Base-by-base conservation (phyloP, 2,329 filamentous ascomycete species). In the Rosellinia necatrix region DNA sequence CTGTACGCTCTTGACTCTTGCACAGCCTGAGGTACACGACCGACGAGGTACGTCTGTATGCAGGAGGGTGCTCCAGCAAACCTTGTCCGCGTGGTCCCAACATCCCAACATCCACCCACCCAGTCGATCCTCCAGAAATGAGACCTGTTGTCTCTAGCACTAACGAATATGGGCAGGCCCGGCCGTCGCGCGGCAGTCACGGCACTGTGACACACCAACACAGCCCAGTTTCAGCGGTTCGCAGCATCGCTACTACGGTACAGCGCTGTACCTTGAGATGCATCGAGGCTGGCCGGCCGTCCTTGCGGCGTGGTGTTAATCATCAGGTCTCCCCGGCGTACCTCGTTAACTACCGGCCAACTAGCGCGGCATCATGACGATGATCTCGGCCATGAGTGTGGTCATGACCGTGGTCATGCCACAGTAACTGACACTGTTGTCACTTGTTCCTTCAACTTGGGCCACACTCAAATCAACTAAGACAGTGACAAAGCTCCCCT, bases 261-360 rank as follows among this genome's bases (percentile, higher is more conserved):
- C 59, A 40, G 30, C 9, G 15, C 12, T 49, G 32, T 57, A 55
- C 49, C 59, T 47, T 22, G 43, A n/a, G 34, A 40, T 42, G 50
- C 53, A 62, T 62, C 56, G 44, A 38, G 46, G 38, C 27, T 44
- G 47, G 57, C 58, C 22, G 44, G 27, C 24, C 6, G 5, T 13
- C 24, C 37, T 35, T 56, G 54, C 51, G 13, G 29, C 17, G 27
- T 49, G 41, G 6, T 40, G 53, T 53, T 63, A 58, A 34, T 21
- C 21, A 12, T 25, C 12, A 41, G 10, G 51, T 47, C 30, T 19
- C 30, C 32, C 10, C 3, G 24, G 43, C 43, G 65, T 68, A 65
- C 46, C 44, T 42, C 29, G 22, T 48, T 68, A 68, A n/a, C n/a
- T n/a, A n/a, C n/a, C n/a, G n/a, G n/a, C 62, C 65, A 49, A 58